phyloP scores from a whole-genome alignment of 495 filamentous ascomycete genomes.

The Aspergillus coremiiformis region DNA sequence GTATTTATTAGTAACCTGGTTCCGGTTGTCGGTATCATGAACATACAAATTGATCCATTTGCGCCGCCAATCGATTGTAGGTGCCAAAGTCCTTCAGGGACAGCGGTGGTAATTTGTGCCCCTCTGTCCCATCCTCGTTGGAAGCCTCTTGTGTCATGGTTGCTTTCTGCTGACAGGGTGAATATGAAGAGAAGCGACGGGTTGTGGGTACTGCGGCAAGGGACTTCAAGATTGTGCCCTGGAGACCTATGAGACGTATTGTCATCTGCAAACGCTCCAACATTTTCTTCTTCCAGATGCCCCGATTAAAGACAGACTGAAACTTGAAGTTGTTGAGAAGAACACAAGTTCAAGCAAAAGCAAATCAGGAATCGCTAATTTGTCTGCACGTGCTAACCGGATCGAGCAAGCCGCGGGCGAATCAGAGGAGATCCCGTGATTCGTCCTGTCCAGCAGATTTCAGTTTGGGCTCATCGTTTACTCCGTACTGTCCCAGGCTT shows the following conservation, averaged over 20 bases:
- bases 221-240: neutral
- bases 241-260: neutral
- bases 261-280: no score
- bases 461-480: no score
- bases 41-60: slow-evolving; percentile 70
- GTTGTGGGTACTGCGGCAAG: neutral
- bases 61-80: slow-evolving; percentile 68
- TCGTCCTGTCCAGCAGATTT: no score
- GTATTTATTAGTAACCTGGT: no score
- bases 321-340: no score
- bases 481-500: no score
- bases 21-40: no score
- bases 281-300: no score
- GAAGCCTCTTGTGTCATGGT: neutral
- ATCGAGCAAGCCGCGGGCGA: no score
- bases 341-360: no score
- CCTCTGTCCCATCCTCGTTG: neutral
- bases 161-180: neutral
- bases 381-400: neutral
- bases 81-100: slow-evolving; percentile 48
- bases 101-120: slow-evolving; percentile 31
- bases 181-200: neutral
- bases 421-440: neutral
- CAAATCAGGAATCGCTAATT: neutral
- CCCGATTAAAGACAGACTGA: no score